Conservation (phyloP, 2,329 filamentous ascomycete genomes). For the Nakataea oryzae region DNA sequence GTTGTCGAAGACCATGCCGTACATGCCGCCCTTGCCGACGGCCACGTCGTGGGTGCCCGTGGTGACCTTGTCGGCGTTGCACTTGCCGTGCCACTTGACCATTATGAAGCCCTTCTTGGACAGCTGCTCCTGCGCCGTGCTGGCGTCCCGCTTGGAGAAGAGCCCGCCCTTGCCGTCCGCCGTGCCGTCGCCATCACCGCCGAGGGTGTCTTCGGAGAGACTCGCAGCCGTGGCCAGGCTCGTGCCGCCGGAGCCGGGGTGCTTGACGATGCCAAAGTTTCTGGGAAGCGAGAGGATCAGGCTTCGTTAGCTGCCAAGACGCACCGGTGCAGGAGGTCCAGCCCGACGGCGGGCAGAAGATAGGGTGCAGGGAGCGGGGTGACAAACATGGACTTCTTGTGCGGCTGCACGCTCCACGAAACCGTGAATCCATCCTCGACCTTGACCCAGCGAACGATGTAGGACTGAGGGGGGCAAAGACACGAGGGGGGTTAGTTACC, state of each 20-base stretch:
- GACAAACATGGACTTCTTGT: conserved; percentile 84
- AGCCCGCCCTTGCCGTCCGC: conserved; percentile 32
- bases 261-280: conserved; percentile 97
- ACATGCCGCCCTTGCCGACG: conserved; percentile 74
- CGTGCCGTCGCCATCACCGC: conserved; percentile 20
- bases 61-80: conserved; percentile 89
- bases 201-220: conserved; percentile 21
- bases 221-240: conserved; percentile 28
- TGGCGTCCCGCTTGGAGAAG: conserved; percentile 45
- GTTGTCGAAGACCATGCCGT: conserved; percentile 95
- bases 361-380: background rate
- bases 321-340: too few relatives aligned
- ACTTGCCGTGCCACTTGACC: conserved; percentile 85
- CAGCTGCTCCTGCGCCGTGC: conserved; percentile 52
- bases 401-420: conserved; percentile 94
- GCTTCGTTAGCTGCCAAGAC: background rate
- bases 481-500: conserved; percentile 3
- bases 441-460: conserved; percentile 94
- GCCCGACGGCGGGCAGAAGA: background rate
- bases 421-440: conserved; percentile 86
- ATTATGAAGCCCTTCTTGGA: conserved; percentile 57
- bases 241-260: conserved; percentile 63
- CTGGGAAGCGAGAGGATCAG: conserved; percentile 22
- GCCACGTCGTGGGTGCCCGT: conserved; percentile 80
- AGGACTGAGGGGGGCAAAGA: conserved; percentile 53